A percentile compares a stretch with the other conserved stretches of the same genome.
phyloP scores from a whole-genome alignment of 225 moss, liverwort and hornwort genomes.

The Physcomitrellopsis africana region DNA sequence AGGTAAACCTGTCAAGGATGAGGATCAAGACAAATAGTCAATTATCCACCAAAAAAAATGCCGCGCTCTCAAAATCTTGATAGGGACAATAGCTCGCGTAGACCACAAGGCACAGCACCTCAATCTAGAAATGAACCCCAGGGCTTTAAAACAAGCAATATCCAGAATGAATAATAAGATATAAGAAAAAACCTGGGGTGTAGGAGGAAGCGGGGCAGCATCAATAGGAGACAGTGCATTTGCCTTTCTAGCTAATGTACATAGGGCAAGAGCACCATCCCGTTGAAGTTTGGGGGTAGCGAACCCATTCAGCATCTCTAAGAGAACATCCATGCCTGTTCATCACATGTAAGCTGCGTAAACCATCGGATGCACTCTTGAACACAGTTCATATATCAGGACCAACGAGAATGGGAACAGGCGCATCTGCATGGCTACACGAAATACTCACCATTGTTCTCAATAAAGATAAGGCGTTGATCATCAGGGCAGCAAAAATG shows the following conservation, averaged over 20 bases:
- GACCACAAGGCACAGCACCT: neutral
- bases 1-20: slow-evolving; percentile 76
- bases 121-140: neutral
- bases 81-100: neutral
- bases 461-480: slow-evolving; percentile 93
- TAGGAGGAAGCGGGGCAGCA: slow-evolving; percentile 92
- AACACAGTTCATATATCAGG: slow-evolving; percentile 13
- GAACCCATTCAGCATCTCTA: slow-evolving; percentile 88
- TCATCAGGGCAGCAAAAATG: slow-evolving; percentile 94
- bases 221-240: slow-evolving; percentile 87
- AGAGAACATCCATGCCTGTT: slow-evolving; percentile 93
- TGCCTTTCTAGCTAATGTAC: slow-evolving; percentile 95
- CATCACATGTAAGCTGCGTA: slow-evolving; percentile 13
- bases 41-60: slow-evolving; percentile 13
- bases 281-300: slow-evolving; percentile 78
- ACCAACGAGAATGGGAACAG: neutral
- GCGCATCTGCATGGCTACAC: neutral
- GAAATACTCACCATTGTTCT: slow-evolving; percentile 75
- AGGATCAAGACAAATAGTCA: slow-evolving; percentile 17
- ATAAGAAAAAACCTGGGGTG: slow-evolving; percentile 72
- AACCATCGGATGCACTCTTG: slow-evolving; percentile 5
- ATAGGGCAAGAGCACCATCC: slow-evolving; percentile 89
- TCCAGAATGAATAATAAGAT: neutral
- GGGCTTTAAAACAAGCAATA: neutral
- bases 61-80: slow-evolving; percentile 7